Evolutionary conservation across 1,139 yeast species (phyloP), one percentile per base, ranked within the genome.

Genomic region (Arxiozyma heterogenica): DNA sequence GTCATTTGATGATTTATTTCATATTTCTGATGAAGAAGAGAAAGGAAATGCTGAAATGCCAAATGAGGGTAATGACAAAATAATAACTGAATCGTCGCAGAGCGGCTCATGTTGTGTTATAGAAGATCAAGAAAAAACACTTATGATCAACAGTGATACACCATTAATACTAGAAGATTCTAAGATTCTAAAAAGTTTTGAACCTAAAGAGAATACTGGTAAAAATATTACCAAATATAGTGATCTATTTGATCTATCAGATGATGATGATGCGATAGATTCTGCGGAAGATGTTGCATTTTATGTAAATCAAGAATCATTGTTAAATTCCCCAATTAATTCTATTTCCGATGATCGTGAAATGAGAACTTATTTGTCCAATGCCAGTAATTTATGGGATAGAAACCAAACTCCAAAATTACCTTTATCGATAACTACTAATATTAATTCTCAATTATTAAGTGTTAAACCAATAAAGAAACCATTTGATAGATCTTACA

Each of bases 1-100:
- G 9, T 47, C 58, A 15, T 59, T 60, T 45, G 51, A 62, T 3
- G 64, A 62, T 50, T 55, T 62, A 12, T 61, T 59, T 50, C 53
- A 60, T 48, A 30, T 62, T 11, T 59, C 54, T 41, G 65, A 60
- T 49, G 57, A 47, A 20, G 57, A 50, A 22, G 52, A 50, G 7
- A 52, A 49, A 41, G 43, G 38, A 22, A 38, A 49, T 15, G 41
- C 46, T 6, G 30, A 53, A 8, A 49, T 41, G 9, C 20, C 30
- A 7, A 20, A 30, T 12, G 21, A 21, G 8, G n/a, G 39, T 34
- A 34, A 34, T 12, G 8, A 34, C 6, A 34, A 34, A 12, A 34
- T 4, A 4, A n/a, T 12, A 34, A 15, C 6, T 34, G 39, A 9
- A 9, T 3, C 39, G 1, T n/a, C 4, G 15, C 39, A 34, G n/a